These are phyloP conservation scores for Rhypophila decipiens DNA, from an alignment of 495 filamentous ascomycete genomes.

Conservation along the genomic window DNA sequence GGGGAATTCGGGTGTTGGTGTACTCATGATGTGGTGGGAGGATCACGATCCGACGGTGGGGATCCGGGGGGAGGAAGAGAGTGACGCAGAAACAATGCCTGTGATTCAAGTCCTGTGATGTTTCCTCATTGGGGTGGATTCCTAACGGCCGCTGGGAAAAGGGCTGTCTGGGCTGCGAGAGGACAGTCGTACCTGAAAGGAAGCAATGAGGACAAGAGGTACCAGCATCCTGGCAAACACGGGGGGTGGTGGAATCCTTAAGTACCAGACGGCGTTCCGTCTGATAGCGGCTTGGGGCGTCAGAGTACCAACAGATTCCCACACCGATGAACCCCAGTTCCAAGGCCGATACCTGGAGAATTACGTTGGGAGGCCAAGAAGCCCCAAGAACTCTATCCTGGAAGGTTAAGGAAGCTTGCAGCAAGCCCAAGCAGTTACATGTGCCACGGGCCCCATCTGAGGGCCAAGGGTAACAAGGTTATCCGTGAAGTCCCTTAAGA, in stretches of 20 bases:
- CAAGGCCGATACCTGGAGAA: slow-evolving; percentile 3
- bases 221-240: not conserved
- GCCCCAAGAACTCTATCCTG: slow-evolving; percentile 24
- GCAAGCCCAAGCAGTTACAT: not conserved
- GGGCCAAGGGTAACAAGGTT: too few species aligned
- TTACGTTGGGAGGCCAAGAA: slow-evolving; percentile 17
- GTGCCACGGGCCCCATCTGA: not conserved
- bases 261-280: not conserved
- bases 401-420: slow-evolving; percentile 3
- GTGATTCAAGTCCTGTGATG: not conserved
- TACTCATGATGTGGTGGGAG: slow-evolving; percentile 1
- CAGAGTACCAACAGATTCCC: slow-evolving; percentile 1
- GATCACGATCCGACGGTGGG: not conserved
- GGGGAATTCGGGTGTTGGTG: slow-evolving; percentile 22
- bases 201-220: not conserved
- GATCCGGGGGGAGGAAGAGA: too few species aligned
- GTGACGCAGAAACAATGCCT: not conserved
- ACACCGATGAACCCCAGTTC: slow-evolving; percentile 14
- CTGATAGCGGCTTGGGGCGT: not conserved
- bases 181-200: too few species aligned
- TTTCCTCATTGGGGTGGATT: slow-evolving; percentile 1
- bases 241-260: not conserved
- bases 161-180: too few species aligned
- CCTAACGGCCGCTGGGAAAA: not conserved
- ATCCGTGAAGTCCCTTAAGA: too few species aligned